A percentile compares a stretch with the other conserved stretches of the same genome.
Conservation (phyloP, 176 grass and related monocot species). For the Rhynchospora pubera region DNA sequence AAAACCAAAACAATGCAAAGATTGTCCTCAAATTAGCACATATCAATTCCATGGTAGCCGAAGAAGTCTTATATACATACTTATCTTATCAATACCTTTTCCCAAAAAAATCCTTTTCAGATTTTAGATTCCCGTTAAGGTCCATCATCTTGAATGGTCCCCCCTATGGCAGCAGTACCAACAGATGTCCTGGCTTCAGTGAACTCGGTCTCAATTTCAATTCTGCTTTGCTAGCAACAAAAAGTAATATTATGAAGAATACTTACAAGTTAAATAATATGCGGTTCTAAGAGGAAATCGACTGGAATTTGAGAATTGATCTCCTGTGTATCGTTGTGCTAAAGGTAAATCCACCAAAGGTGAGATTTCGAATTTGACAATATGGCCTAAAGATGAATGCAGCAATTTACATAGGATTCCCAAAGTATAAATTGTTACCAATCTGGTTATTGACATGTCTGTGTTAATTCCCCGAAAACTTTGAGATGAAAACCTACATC, state of each 20-base stretch:
- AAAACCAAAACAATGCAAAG: not conserved
- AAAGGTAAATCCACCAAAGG: not conserved
- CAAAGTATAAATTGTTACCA: not conserved
- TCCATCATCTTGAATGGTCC: conserved; percentile 60
- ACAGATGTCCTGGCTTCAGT: conserved; percentile 39
- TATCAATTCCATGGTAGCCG: not conserved
- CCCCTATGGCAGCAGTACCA: conserved; percentile 54
- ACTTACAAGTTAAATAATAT: not conserved
- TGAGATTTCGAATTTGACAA: not conserved
- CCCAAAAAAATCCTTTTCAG: conserved; percentile 61
- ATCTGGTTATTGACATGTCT: not conserved
- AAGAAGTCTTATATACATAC: conserved; percentile 23
- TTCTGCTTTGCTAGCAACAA: conserved; percentile 19
- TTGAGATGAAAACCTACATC: not conserved
- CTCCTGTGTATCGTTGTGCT: not conserved
- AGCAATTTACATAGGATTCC: not conserved
- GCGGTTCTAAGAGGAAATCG: not conserved
- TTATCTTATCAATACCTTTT: conserved; percentile 66
- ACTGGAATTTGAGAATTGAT: not conserved
- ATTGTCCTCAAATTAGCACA: not conserved
- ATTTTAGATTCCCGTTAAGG: conserved; percentile 42
- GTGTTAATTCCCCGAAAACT: conserved; percentile 16
- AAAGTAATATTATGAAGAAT: not conserved
- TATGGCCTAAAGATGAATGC: not conserved
- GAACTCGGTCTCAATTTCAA: conserved; percentile 40